A percentile compares a stretch with the other conserved stretches of the same genome.
These are phyloP conservation scores for Elasticomyces elasticus DNA, from an alignment of 495 filamentous ascomycete genomes.

Conservation along the genomic window DNA sequence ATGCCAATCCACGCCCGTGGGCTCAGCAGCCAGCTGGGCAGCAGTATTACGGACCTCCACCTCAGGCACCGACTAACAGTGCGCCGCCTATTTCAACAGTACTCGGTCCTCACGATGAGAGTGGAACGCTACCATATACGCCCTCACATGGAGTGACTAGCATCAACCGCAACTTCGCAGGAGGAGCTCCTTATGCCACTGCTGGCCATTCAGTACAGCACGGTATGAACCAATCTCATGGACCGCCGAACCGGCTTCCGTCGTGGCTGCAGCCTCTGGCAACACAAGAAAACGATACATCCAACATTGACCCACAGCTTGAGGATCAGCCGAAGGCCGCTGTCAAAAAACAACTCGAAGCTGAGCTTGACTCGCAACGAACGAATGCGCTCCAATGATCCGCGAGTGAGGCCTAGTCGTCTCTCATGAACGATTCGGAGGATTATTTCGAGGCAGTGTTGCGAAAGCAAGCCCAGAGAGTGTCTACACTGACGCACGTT, in stretches of 20 bases:
- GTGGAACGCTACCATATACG: neutral
- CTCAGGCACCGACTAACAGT: too few relatives aligned
- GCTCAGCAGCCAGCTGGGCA: neutral
- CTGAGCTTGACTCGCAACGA: neutral
- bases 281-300: neutral
- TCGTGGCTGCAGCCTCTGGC: neutral
- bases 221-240: neutral
- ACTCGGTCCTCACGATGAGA: neutral
- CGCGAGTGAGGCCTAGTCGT: too few relatives aligned
- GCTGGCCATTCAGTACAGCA: neutral
- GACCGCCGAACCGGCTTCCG: neutral
- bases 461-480: too few relatives aligned
- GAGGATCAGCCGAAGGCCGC: neutral
- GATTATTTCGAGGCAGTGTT: too few relatives aligned
- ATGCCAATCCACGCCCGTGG: neutral
- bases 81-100: too few relatives aligned
- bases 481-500: too few relatives aligned
- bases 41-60: too few relatives aligned
- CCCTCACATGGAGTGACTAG: neutral
- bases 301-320: neutral
- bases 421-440: too few relatives aligned
- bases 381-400: neutral
- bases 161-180: neutral
- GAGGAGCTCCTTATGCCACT: neutral
- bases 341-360: neutral